Evolutionary conservation across 805 yeast species (phyloP), one percentile per base, ranked within the genome.

Genomic region (Wickerhamiella brachini): DNA sequence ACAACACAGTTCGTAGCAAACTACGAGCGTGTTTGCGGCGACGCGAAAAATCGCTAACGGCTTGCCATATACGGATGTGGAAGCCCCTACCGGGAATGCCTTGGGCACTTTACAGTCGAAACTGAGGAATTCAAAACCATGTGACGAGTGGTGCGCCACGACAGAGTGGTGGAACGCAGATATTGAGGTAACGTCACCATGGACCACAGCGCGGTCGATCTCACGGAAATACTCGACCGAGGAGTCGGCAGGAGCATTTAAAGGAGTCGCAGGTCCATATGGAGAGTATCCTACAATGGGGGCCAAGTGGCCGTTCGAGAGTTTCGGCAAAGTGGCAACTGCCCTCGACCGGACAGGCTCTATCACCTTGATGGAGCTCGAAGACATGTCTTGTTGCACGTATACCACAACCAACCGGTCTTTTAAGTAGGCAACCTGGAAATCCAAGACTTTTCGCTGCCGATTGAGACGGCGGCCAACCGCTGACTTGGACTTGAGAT

Each of bases 1-100:
- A 3, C 85, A 87, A 58, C 82, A 80, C 49, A 79, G 80, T 51
- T 76, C 83, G 67, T 84, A 86, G 38, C 84, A 82, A 45, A 84
- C 63, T 13, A 84, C 65, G 49, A 80, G 76, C 13, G 70, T 66
- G 49, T 75, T 70, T 47, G 77, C 76, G 8, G 71, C 64, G n/a
- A 83, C 68, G 58, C 78, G 77, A 61, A 76, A 80, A 73, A 59
- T 55, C 10, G 75, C 70, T 42, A 73, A 66, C 26, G 69, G 68
- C 47, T 69, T 68, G 26, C 69, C 71, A 51, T 63, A 60, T 12
- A 55, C 55, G 21, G 52, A 48, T 2, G 49, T 13, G 1, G 39
- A 34, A 3, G 41, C 10, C 2, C 57, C 56, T 0, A 44, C n/a
- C 7, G 90, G 89, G 2, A 78, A 71, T 1, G 80, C 73, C 50